Evolutionary conservation across 495 filamentous ascomycete genomes (phyloP), one percentile per base, ranked within the genome.

Genomic region (Tuber magnatum): DNA sequence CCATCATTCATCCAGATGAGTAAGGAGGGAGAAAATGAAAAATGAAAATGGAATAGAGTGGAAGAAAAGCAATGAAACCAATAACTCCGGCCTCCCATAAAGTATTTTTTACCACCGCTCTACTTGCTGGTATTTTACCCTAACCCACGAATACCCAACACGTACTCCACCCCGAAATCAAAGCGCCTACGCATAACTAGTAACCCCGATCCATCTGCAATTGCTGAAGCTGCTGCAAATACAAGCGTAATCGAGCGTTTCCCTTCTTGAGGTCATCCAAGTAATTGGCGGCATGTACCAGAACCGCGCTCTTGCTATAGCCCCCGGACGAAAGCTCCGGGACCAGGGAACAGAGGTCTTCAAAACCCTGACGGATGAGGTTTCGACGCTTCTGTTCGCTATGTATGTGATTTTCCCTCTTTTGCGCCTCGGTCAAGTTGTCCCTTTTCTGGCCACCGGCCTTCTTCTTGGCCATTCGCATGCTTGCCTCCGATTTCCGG

Each of bases 331-430:
- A 87, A 8, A 96, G 84, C 22, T 88, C 89, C 0, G 93, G 93
- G 1, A 96, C 91, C 61, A 97, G 84, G 7, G 87, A 85, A 70
- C 87, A 86, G 5, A 97, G 84, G 68, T 93, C 89, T 22, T 92
- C 89, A 74, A 93, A 97, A 0, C 91, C 92, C 76, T 91, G 86
- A 80, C 91, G 88, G 79, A 97, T 96, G 35, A 91, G 84, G 43
- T 91, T 90, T 71, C 94, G 87, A 68, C 94, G 89, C 82, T 94
- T 94, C 83, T 95, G 91, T 83, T 97, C 94, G 48, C 93, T 96
- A 71, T 88, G 86, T 79, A 97, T 96, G 82, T 97, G 94, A 76
- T 97, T 96, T 76, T 89, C 89, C 61, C 93, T 86, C 84, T 95
- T 97, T 82, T 97, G 91, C 73, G 91, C 90, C 75, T 94, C 92